Evolutionary conservation across 2,329 filamentous ascomycete species (phyloP).

Genomic region (Colletotrichum lupini): DNA sequence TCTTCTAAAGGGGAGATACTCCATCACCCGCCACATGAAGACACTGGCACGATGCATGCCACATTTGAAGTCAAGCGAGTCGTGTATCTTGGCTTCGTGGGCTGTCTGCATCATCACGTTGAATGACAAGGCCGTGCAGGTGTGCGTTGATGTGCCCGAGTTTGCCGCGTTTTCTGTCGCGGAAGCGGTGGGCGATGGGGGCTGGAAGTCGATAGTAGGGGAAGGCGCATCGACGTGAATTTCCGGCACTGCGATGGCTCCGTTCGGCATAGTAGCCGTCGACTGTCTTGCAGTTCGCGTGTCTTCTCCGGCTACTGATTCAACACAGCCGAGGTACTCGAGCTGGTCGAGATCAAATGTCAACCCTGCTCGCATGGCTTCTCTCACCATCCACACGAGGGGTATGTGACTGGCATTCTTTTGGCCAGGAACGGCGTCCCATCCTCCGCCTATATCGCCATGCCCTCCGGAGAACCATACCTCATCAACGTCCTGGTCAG

Average conservation of each 20-base stretch:
- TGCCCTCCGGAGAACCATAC: constrained; percentile 86
- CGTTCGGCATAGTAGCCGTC: background rate
- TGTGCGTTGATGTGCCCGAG: background rate
- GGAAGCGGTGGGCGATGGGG: background rate
- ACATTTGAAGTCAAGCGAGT: constrained; percentile 74
- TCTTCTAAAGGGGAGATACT: constrained; percentile 82
- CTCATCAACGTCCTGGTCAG: constrained; percentile 79
- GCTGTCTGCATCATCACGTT: constrained; percentile 68
- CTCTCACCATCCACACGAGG: constrained; percentile 76
- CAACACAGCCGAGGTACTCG: constrained; percentile 71
- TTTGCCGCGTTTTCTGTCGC: constrained; percentile 8
- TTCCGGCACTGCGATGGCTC: constrained; percentile 42
- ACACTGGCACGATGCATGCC: constrained; percentile 68
- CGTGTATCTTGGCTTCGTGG: constrained; percentile 70
- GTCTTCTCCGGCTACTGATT: constrained; percentile 35
- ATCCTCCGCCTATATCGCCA: constrained; percentile 82
- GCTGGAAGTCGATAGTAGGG: constrained; percentile 36
- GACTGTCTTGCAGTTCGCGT: background rate
- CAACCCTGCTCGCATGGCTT: constrained; percentile 72
- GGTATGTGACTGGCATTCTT: constrained; percentile 77
- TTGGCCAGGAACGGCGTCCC: constrained; percentile 66
- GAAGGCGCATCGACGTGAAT: constrained; percentile 42
- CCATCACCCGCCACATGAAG: constrained; percentile 80
- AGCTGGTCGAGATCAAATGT: constrained; percentile 77
- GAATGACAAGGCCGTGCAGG: constrained; percentile 51